Base-by-base conservation (phyloP, 176 grass and related monocot genomes). In the Poa annua region DNA sequence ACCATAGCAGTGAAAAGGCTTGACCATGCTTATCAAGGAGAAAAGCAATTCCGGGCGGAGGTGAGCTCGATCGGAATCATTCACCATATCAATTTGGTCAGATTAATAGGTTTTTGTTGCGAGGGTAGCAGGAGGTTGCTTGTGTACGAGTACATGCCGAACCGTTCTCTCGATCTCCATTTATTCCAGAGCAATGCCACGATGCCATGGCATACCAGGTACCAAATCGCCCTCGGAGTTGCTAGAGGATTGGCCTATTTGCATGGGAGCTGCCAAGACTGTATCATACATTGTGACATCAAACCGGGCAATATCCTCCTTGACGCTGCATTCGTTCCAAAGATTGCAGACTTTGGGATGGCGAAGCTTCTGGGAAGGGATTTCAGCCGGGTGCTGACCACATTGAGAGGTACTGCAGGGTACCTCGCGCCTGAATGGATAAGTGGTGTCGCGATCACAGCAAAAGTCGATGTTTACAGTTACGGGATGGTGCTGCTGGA, bases 91-190 rank as follows among this genome's bases (percentile, higher is more conserved):
- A 89, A 87, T 50, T 80, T 92, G 50, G 85, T 89, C 35, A 87
- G 41, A 6, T 36, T 92, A 13, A 45, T 89, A 48, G 90, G 84
- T 26, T 92, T 88, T n/a, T 91, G 85, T 24, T 91, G 85, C 0
- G 77, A 82, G 47, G 68, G 83, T 4, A 49, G 34, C 1, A 82
- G 49, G 36, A 90, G 77, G 22, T 16, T 94, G 20, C 89, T 94
- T 25, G 85, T 88, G 0, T 95, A 92, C 9, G 87, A 95, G 68
- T 55, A 82, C 84, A 92, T 95, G 93, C 66, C 86, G 39, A 86
- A 84, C 1, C 25, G 83, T 42, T 92, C 90, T 5, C 74, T 95
- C 3, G 75, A 95, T 67, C 12, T 34, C 50, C 88, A 85, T 16
- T 50, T 92, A 3, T 92, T 95, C 9, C 15, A 51, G 48, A 86